A percentile compares a stretch with the other conserved stretches of the same genome.
Conservation (phyloP, 352 stramenopile genomes). For the Phytophthora boehmeriae region DNA sequence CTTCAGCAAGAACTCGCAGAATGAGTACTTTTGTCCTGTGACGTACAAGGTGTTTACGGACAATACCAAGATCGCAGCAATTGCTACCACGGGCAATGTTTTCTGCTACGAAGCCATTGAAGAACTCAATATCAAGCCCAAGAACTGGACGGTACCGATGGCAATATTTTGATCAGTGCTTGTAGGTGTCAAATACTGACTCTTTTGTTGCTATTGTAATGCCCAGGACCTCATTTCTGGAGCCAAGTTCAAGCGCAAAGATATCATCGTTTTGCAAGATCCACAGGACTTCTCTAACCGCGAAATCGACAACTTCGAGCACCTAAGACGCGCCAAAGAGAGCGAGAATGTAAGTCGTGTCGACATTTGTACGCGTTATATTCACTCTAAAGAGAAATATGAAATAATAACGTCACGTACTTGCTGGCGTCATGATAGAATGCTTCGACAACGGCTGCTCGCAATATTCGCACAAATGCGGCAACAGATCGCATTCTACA, state of each 20-base stretch:
- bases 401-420: background rate
- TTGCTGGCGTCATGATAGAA: conserved; percentile 12
- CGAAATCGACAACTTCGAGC: conserved; percentile 98
- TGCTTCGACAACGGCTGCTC: conserved; percentile 14
- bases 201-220: conserved; percentile 9
- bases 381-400: background rate
- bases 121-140: conserved; percentile 98
- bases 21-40: conserved; percentile 91
- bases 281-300: conserved; percentile 89
- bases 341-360: conserved; percentile 37
- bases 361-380: background rate
- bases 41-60: conserved; percentile 96
- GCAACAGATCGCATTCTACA: conserved; percentile 83
- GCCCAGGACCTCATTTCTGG: conserved; percentile 93
- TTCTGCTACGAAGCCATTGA: conserved; percentile 97
- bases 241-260: conserved; percentile 90
- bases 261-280: conserved; percentile 97
- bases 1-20: conserved; percentile 83
- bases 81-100: conserved; percentile 93
- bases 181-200: conserved; percentile 20
- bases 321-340: conserved; percentile 85
- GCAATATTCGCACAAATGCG: conserved; percentile 85
- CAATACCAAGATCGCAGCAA: conserved; percentile 86
- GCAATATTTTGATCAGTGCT: background rate
- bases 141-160: conserved; percentile 91